Conservation (phyloP, 2,329 filamentous ascomycete species). For the Stagonosporopsis cucurbitacearum region DNA sequence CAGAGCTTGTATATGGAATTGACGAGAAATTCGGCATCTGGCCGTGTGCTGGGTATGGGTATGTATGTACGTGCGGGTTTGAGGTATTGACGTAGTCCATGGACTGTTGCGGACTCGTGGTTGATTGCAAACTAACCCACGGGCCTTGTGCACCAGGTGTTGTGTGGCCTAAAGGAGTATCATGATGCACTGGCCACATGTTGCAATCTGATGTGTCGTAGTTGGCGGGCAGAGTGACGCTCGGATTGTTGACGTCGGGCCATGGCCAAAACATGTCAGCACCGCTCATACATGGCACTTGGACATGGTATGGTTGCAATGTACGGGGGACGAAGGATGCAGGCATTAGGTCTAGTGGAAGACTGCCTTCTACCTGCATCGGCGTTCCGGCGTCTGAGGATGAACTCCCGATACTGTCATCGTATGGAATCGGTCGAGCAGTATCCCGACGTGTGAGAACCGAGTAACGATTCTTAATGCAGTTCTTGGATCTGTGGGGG, state of each 20-base stretch:
- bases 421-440: neutral
- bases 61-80: neutral
- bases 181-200: neutral
- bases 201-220: neutral
- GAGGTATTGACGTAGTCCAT: neutral
- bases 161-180: neutral
- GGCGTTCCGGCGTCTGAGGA: conserved; percentile 12
- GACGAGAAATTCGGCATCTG: neutral
- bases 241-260: neutral
- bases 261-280: neutral
- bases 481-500: conserved; percentile 47
- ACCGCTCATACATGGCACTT: neutral
- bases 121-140: neutral
- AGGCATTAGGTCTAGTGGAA: neutral
- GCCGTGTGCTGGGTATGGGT: neutral
- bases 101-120: neutral
- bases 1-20: neutral
- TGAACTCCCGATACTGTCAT: conserved; percentile 5
- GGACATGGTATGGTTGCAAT: neutral
- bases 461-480: conserved; percentile 49
- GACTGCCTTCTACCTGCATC: neutral
- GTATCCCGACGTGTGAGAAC: conserved; percentile 11
- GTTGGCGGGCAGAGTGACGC: neutral
- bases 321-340: neutral
- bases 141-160: neutral